These are phyloP conservation scores for Capronia epimyces DNA, from an alignment of 2,329 filamentous ascomycete species.

Conservation along the genomic window DNA sequence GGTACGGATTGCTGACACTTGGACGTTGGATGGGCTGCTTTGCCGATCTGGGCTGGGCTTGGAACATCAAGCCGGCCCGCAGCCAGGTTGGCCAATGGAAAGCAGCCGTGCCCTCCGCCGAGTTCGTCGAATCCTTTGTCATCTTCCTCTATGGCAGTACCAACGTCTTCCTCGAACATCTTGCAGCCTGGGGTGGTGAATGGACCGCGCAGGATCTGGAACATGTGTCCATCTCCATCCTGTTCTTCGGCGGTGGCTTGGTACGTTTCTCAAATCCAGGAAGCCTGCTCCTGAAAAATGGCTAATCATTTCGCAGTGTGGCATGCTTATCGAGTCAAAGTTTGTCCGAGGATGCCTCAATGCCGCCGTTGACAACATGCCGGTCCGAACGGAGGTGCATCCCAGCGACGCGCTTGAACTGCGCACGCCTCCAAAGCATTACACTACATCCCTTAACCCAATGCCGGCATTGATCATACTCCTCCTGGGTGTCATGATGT, in stretches of 20 bases:
- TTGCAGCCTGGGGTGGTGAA: slow-evolving; percentile 62
- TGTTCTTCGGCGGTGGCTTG: slow-evolving; percentile 89
- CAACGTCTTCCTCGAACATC: slow-evolving; percentile 89
- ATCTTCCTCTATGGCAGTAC: slow-evolving; percentile 86
- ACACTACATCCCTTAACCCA: slow-evolving; percentile 76
- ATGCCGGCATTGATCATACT: slow-evolving; percentile 82
- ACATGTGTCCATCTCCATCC: slow-evolving; percentile 83
- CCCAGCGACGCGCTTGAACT: slow-evolving; percentile 37
- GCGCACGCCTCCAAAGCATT: slow-evolving; percentile 59
- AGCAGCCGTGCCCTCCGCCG: slow-evolving; percentile 61
- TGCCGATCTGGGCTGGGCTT: slow-evolving; percentile 86
- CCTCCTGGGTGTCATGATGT: slow-evolving; percentile 90
- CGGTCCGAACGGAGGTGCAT: slow-evolving; percentile 33
- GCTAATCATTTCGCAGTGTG: slow-evolving; percentile 46
- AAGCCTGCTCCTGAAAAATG: background rate
- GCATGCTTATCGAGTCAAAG: slow-evolving; percentile 78
- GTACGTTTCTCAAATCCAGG: slow-evolving; percentile 43
- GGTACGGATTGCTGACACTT: slow-evolving; percentile 80
- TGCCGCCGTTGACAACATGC: slow-evolving; percentile 42
- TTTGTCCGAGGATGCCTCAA: slow-evolving; percentile 57
- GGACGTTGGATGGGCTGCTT: slow-evolving; percentile 89
- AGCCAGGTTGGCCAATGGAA: slow-evolving; percentile 59
- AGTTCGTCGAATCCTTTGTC: slow-evolving; percentile 82
- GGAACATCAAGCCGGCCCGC: slow-evolving; percentile 71
- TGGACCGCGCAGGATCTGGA: slow-evolving; percentile 82